Evolutionary conservation across 129 eudicot genomes (phyloP), one percentile per base, ranked within the genome.

Genomic region (Arctium minus): DNA sequence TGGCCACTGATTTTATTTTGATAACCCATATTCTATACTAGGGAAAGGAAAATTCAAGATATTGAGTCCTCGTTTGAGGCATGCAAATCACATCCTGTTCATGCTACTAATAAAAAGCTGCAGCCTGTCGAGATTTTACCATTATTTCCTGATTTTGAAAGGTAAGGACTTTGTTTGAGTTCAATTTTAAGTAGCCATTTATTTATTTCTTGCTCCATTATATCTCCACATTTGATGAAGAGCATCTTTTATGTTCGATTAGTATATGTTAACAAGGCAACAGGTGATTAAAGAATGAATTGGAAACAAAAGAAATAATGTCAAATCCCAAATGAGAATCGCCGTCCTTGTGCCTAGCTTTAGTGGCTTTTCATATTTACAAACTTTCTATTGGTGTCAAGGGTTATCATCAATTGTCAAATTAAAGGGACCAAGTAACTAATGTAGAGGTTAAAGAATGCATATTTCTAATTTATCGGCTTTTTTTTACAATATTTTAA

Each of bases 21-120:
- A 31, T 31, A 72, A 40, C 74, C 35, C 15, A 56, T 8, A 30
- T 40, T 70, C 22, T 53, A 65, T 71, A 68, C 39, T 85, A 94
- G 97, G 90, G 94, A 88, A 68, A 89, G 86, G 85, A 88, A 86
- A 88, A 94, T 94, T 76, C 82, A 92, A 84, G 92, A 92, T 72
- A 94, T 92, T 50, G 42, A 73, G 82, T 84, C 94, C 68, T 94
- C 98, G 11, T 94, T 92, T 81, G 97, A 92, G 87, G 96, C 97
- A 81, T 89, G 92, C 86, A 94, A 94, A 81, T 83, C 85, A 71
- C 85, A 60, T 39, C 98, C 98, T 79, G 92, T 92, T 70, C 97
- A 94, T 85, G 93, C 97, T 78, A 86, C 90, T 74, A 94, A 94
- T 73, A 90, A 75, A 37, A 83, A 80, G 33, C 81, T 92, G 70